Percentiles rank a stretch among this genome's conserved stretches.
Evolutionary conservation across 139 green algal genomes (phyloP).

Genomic region (Pseudopediastrum boryanum): DNA sequence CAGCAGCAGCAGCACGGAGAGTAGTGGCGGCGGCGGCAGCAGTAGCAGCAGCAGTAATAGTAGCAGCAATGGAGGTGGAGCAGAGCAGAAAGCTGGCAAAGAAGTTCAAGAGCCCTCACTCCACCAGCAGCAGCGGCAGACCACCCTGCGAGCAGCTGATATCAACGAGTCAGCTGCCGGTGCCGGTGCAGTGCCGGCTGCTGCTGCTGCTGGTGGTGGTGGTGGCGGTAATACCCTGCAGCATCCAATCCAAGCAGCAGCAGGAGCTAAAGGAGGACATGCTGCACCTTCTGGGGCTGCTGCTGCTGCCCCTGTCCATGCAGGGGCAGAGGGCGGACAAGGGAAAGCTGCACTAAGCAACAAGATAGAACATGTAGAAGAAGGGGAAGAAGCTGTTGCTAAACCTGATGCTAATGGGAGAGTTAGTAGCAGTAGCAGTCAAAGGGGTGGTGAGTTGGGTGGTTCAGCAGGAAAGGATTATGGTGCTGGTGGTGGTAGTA

Average conservation of each 20-base stretch:
- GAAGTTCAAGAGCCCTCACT: too few relatives aligned
- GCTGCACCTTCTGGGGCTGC: neutral
- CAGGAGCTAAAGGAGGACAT: neutral
- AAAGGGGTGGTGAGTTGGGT: neutral
- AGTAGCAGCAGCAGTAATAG: neutral
- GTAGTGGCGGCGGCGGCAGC: neutral
- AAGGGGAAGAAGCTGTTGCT: too few relatives aligned
- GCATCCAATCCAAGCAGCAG: neutral
- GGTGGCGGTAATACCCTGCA: neutral
- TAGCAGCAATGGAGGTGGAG: neutral
- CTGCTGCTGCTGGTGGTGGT: neutral
- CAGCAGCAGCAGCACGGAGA: conserved; percentile 3
- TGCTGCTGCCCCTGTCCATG: neutral
- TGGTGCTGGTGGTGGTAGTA: too few relatives aligned
- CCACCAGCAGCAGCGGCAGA: conserved; percentile 10
- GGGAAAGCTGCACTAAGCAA: too few relatives aligned
- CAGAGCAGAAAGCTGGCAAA: too few relatives aligned
- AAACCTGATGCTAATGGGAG: too few relatives aligned
- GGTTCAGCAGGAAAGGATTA: too few relatives aligned
- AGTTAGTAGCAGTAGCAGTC: conserved; percentile 6
- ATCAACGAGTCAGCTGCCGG: neutral
- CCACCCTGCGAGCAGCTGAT: neutral
- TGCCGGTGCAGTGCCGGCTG: neutral
- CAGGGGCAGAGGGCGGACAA: too few relatives aligned
- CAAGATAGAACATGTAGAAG: too few relatives aligned